Base-by-base conservation (phyloP, 257 asterid species). In the Gentiana dahurica region DNA sequence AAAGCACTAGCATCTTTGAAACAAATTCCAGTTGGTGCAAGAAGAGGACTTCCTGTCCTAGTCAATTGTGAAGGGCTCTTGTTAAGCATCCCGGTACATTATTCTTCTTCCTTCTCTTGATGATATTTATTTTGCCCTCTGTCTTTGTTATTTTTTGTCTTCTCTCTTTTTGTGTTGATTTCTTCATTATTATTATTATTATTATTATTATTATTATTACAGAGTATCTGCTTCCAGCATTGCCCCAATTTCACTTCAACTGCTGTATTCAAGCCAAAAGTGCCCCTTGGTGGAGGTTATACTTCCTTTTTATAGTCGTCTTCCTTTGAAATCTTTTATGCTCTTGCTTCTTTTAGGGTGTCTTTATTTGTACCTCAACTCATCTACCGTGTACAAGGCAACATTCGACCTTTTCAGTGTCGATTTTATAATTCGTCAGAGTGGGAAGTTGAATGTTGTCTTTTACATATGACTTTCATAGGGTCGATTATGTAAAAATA, bases 261-360 rank as follows among this genome's bases (percentile, higher is more conserved):
- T 51, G 82, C 81, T 57, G 76, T 51, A 49, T 87, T 82, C 81
- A 70, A 59, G 73, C 96, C 94, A 3, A 77, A 85, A 59, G 54
- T 85, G 49, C 93, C 96, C 12, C 68, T 91, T 1, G 91, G 79
- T 53, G 96, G 95, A 59, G 94, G 95, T 2, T 76, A 81, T 66
- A 76, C 60, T 77, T 87, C 84, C 12, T 91, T 82, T 66, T 50
- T 80, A 56, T 85, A 79, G 71, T 46, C 48, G 39, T 34, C 47
- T 24, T 36, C 24, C 24, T 24, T 24, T 24, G 24, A 24, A 24
- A 24, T 24, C 24, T 24, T 24, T 24, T 24, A 24, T 24, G 24
- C 24, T 24, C 24, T 24, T 24, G 24, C 24, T 24, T 24, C 24
- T 24, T 24, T 24, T 24, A 24, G 24, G 24, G 24, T 24, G 24